Percentiles rank a stretch among this genome's conserved stretches.
phyloP scores from a whole-genome alignment of 2,329 filamentous ascomycete species.

The Thielaviopsis punctulata region DNA sequence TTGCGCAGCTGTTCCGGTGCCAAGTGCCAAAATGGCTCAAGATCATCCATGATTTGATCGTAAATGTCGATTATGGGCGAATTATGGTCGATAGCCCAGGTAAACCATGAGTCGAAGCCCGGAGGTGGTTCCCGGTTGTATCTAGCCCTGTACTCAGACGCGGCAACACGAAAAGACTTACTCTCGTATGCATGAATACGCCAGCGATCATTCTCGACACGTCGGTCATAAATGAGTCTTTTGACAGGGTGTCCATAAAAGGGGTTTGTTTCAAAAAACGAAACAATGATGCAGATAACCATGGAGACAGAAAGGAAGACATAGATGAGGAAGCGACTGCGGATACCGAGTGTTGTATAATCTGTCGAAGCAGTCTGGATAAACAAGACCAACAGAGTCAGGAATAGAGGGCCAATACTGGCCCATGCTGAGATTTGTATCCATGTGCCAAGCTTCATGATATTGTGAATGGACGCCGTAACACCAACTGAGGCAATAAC shows the following conservation, averaged over 20 bases:
- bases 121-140: slow-evolving; percentile 56
- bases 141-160: slow-evolving; percentile 31
- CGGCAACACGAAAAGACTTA: slow-evolving; percentile 28
- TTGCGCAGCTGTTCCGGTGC: slow-evolving; percentile 49
- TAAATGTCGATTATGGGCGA: slow-evolving; percentile 67
- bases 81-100: slow-evolving; percentile 50
- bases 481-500: slow-evolving; percentile 5
- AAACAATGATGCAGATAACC: slow-evolving; percentile 19
- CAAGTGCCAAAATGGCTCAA: slow-evolving; percentile 64
- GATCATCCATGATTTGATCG: slow-evolving; percentile 56
- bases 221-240: slow-evolving; percentile 30
- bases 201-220: slow-evolving; percentile 33
- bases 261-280: slow-evolving; percentile 8
- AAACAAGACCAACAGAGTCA: slow-evolving; percentile 13
- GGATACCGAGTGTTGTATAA: slow-evolving; percentile 3
- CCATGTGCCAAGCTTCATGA: slow-evolving; percentile 13
- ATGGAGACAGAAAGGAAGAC: slow-evolving; percentile 23
- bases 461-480: slow-evolving; percentile 10
- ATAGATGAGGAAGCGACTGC: slow-evolving; percentile 7
- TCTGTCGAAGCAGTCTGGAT: slow-evolving; percentile 5
- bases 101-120: slow-evolving; percentile 72
- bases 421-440: slow-evolving; percentile 12
- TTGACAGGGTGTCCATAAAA: slow-evolving; percentile 27
- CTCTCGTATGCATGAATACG: slow-evolving; percentile 29
- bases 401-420: slow-evolving; percentile 18